These are phyloP conservation scores for Hylodesmum podocarpum DNA, from an alignment of 306 rosid species.

Conservation along the genomic window DNA sequence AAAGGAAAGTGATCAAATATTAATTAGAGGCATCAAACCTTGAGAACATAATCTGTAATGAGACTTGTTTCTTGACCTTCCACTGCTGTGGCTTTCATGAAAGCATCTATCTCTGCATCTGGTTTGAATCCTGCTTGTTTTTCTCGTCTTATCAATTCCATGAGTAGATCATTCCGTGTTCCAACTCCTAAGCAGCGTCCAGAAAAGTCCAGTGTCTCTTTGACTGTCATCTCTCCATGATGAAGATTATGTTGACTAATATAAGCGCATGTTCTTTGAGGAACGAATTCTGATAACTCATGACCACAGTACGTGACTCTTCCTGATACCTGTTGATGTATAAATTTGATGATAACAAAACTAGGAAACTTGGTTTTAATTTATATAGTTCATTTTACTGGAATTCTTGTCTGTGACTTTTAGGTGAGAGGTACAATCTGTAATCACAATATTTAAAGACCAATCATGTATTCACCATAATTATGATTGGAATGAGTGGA, in stretches of 20 bases:
- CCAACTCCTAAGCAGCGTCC: slow-evolving; percentile 73
- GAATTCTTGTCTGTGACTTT: not conserved
- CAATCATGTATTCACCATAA: not conserved
- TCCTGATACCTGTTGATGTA: slow-evolving; percentile 54
- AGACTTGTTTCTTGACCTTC: slow-evolving; percentile 64
- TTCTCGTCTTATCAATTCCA: slow-evolving; percentile 58
- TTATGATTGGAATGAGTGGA: not conserved
- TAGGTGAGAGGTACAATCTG: not conserved
- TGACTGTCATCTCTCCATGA: slow-evolving; percentile 78
- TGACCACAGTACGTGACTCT: slow-evolving; percentile 79
- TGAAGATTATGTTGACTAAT: slow-evolving; percentile 91
- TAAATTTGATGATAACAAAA: slow-evolving; percentile 11
- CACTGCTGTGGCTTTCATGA: slow-evolving; percentile 76
- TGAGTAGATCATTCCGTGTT: slow-evolving; percentile 56
- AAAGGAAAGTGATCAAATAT: not conserved
- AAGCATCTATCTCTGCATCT: slow-evolving; percentile 70
- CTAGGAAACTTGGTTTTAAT: not conserved
- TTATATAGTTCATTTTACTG: not conserved
- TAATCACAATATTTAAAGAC: not conserved
- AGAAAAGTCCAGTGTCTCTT: slow-evolving; percentile 69
- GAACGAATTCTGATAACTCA: slow-evolving; percentile 76
- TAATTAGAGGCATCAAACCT: slow-evolving; percentile 49
- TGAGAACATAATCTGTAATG: slow-evolving; percentile 69
- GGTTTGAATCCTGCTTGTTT: slow-evolving; percentile 60
- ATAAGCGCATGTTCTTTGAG: slow-evolving; percentile 84